Base-by-base conservation (phyloP, 768 basidiomycete genomes). In the Lanmaoa rubissima region DNA sequence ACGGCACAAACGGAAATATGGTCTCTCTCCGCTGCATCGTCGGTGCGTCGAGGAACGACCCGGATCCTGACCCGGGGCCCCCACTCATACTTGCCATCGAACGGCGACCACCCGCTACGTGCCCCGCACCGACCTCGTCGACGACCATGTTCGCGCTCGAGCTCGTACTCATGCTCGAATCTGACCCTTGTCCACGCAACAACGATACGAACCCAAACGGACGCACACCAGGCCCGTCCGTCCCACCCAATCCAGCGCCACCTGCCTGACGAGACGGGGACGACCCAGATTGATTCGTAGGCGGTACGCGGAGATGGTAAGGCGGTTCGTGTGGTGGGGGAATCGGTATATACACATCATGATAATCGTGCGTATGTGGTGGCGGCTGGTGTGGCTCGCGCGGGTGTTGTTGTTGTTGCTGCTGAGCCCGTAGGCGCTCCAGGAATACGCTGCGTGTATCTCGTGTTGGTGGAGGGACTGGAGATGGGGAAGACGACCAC, bases 401-500 rank as follows among this genome's bases (percentile, higher is more conserved):
- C 11, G 32, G 10, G 4, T 35, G 63, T 21, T 55, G 56, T 4
- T 44, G 65, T 6, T 59, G 65, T 16, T 60, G 28, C 21, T 24
- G 66, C 4, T 62, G 60, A 4, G 52, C 52, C 19, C 61, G 61
- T 14, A 66, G 2, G 10, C 61, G 61, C 13, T 68, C 61, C 19
- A 64, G 24, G n/a, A 59, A 55, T 0, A 16, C 42, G 11, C 8
- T 48, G 5, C 57, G 59, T 19, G 35, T 13, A 8, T 69, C 61
- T 4, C 58, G 61, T 9, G 48, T 4, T 2, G 57, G 31, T 26
- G 36, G 36, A 0, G 54, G 24, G 4, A 6, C 57, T 12, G 42
- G 53, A 12, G 58, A 28, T 8, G 54, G 11, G 2, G 52, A 16
- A 16, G 54, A n/a, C 17, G 58, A 17, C 67, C 49, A 54, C 38